Evolutionary conservation across 2,329 filamentous ascomycete genomes (phyloP).

Genomic region (Zymoseptoria ardabiliae): DNA sequence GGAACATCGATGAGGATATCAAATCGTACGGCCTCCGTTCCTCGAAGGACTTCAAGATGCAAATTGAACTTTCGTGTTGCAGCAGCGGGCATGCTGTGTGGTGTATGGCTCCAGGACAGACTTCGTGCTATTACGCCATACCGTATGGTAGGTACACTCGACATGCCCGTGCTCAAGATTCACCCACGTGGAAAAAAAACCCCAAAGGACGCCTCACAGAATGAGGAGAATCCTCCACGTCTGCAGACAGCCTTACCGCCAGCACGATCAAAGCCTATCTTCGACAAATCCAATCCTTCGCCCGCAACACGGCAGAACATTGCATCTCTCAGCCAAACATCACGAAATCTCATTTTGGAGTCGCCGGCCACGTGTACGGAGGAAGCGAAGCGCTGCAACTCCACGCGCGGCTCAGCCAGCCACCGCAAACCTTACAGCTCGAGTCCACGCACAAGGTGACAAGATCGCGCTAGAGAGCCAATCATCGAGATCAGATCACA

Average conservation of each 20-base stretch:
- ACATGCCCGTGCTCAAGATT: too few relatives aligned
- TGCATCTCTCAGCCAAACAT: background rate
- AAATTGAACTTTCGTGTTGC: background rate
- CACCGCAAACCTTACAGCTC: background rate
- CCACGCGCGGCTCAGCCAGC: background rate
- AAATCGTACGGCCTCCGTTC: background rate
- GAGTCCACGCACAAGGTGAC: background rate
- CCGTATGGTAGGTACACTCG: too few relatives aligned
- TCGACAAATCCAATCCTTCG: background rate
- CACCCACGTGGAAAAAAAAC: background rate
- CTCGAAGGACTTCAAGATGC: background rate
- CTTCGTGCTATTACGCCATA: background rate
- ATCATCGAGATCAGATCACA: background rate
- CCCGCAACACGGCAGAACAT: background rate
- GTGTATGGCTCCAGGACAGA: background rate
- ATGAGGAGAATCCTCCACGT: background rate
- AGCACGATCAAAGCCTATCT: background rate
- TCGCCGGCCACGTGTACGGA: background rate
- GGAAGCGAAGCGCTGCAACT: background rate
- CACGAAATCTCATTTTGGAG: background rate
- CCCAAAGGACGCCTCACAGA: too few relatives aligned
- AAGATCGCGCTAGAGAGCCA: background rate
- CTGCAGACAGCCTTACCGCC: background rate
- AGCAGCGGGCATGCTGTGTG: background rate
- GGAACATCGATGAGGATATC: background rate